A percentile compares a stretch with the other conserved stretches of the same genome.
Conservation (phyloP, 73 alveolate species). For the Paramecium sexaurelia region DNA sequence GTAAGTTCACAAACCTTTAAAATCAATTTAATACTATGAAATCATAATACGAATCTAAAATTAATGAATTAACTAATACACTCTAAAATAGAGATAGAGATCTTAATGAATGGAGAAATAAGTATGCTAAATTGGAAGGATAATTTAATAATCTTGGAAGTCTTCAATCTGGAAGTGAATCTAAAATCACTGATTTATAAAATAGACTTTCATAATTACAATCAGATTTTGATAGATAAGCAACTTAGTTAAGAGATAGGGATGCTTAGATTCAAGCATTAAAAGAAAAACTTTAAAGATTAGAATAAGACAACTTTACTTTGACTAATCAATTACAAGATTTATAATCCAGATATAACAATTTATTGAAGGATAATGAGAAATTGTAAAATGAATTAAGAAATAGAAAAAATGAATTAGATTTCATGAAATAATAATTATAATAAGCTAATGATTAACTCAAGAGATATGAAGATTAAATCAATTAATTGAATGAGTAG, state of each 20-base stretch:
- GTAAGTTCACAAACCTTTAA: conserved; percentile 9
- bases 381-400: conserved; percentile 35
- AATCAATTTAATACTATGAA: conserved; percentile 7
- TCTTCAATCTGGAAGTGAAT: conserved; percentile 21
- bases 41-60: conserved; percentile 24
- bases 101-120: conserved; percentile 42
- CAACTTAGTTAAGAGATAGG: not conserved
- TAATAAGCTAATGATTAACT: not conserved
- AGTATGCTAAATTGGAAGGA: conserved; percentile 21
- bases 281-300: not conserved
- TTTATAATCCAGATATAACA: conserved; percentile 7
- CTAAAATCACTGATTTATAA: conserved; percentile 29
- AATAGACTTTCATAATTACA: not conserved
- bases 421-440: conserved; percentile 5
- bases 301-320: not conserved
- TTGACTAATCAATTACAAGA: not conserved
- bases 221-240: conserved; percentile 5
- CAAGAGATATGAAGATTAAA: not conserved
- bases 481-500: not conserved
- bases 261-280: not conserved
- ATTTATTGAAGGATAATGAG: not conserved
- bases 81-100: conserved; percentile 46
- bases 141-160: conserved; percentile 37
- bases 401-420: not conserved
- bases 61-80: not conserved